These are phyloP conservation scores for Gigaspora rosea DNA, from an alignment of 192 early-diverging fungal species.

Conservation along the genomic window DNA sequence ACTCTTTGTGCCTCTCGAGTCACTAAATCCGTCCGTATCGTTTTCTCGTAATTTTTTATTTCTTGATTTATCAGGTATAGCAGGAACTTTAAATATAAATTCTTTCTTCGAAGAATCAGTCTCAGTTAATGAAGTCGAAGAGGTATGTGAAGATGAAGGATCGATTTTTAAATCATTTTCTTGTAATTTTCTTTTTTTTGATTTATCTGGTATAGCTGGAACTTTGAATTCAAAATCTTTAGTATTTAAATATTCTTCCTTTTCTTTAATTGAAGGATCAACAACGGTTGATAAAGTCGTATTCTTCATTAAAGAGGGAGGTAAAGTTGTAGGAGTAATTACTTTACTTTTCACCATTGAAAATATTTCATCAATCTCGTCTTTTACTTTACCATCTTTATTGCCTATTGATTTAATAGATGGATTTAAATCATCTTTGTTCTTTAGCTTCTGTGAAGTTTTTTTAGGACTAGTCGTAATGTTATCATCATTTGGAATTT, in stretches of 20 bases:
- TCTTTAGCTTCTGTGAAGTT: no score
- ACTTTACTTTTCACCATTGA: neutral
- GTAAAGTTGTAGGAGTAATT: neutral
- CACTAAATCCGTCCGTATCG: conserved; percentile 38
- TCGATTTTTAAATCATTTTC: neutral
- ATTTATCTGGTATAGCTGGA: conserved; percentile 4
- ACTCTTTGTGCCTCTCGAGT: conserved; percentile 39
- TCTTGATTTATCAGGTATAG: neutral
- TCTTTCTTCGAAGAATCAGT: neutral
- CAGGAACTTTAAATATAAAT: conserved; percentile 12
- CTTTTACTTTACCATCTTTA: no score
- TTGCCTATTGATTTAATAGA: no score
- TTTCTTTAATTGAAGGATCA: neutral
- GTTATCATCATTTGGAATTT: no score
- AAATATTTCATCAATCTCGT: neutral
- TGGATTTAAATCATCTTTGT: no score
- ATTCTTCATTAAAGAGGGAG: neutral
- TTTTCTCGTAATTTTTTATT: conserved; percentile 20
- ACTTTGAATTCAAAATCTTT: neutral
- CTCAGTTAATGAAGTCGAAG: neutral
- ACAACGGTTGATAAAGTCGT: neutral
- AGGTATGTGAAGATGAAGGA: neutral
- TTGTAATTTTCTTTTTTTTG: conserved; percentile 17
- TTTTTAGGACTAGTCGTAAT: no score
- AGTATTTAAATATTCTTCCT: neutral